A percentile compares a stretch with the other conserved stretches of the same genome.
These are phyloP conservation scores for Lepidium aucheri DNA, from an alignment of 345 rosid species.

Conservation along the genomic window DNA sequence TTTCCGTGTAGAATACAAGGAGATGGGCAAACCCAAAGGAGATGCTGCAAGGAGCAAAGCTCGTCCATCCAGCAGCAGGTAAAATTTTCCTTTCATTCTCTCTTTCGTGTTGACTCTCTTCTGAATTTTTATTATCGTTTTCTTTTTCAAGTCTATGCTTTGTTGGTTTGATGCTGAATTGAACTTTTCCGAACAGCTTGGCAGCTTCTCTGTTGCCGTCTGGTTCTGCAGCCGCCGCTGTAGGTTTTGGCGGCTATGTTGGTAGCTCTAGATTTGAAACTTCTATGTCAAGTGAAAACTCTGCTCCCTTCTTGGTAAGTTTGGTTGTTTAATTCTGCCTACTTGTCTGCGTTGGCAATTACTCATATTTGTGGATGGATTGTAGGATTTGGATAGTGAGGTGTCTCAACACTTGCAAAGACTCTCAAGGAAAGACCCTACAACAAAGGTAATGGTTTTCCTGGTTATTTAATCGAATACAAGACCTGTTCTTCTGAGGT, in stretches of 20 bases:
- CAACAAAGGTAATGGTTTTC: constrained; percentile 54
- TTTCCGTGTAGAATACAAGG: neutral
- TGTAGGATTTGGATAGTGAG: constrained; percentile 78
- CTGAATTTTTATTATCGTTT: neutral
- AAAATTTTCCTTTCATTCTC: neutral
- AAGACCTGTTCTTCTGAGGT: neutral
- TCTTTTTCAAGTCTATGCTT: neutral
- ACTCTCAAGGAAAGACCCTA: constrained; percentile 80
- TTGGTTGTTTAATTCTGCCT: neutral
- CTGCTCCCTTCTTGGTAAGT: constrained; percentile 38
- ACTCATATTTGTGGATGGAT: constrained; percentile 12
- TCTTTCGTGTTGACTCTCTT: neutral
- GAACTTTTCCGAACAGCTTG: constrained; percentile 31
- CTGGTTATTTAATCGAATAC: neutral
- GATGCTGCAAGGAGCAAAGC: constrained; percentile 69
- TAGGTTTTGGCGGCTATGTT: constrained; percentile 85
- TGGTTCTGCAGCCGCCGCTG: constrained; percentile 45
- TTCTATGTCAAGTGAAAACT: constrained; percentile 40
- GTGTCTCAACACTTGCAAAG: constrained; percentile 78
- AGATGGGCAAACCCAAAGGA: constrained; percentile 83
- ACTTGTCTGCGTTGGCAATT: neutral
- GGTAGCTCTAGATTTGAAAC: constrained; percentile 75
- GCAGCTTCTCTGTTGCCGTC: constrained; percentile 77
- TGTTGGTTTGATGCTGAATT: neutral
- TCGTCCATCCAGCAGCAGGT: constrained; percentile 99